Evolutionary conservation across 192 early-diverging fungal species (phyloP).

Genomic region (Coemansia sp.): DNA sequence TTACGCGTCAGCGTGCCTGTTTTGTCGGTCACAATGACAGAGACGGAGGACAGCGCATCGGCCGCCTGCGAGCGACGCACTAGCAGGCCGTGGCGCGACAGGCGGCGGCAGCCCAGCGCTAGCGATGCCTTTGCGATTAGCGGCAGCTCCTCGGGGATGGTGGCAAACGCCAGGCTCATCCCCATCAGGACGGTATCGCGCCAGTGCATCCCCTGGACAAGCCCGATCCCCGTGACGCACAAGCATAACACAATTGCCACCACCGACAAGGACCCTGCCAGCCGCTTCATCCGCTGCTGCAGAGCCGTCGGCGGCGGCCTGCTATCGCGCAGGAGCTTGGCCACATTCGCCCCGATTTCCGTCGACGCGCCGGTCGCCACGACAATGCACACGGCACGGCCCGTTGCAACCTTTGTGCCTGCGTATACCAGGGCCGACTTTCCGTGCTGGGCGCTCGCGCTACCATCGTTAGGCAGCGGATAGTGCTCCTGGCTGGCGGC

Average conservation of each 20-base stretch:
- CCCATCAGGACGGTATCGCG: constrained; percentile 27
- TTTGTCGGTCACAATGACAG: constrained; percentile 65
- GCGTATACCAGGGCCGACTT: constrained; percentile 22
- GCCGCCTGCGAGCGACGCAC: constrained; percentile 60
- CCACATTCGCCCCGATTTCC: constrained; percentile 10
- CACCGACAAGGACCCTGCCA: constrained; percentile 16
- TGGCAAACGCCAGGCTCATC: constrained; percentile 40
- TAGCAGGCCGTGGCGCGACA: constrained; percentile 50
- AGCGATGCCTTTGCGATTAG: constrained; percentile 40
- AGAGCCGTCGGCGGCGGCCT: constrained; percentile 9
- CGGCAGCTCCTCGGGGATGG: constrained; percentile 47
- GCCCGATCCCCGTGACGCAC: constrained; percentile 10
- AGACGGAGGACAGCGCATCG: constrained; percentile 59
- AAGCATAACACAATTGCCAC: constrained; percentile 11
- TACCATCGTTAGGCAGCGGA: background rate
- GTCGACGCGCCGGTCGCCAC: constrained; percentile 27
- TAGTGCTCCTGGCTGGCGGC: background rate
- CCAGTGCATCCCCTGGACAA: constrained; percentile 25
- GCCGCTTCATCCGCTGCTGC: constrained; percentile 18
- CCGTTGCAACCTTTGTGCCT: constrained; percentile 26
- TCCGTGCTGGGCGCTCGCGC: background rate
- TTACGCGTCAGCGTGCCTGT: constrained; percentile 67
- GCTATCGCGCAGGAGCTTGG: constrained; percentile 1
- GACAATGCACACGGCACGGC: constrained; percentile 26
- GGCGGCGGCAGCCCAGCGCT: constrained; percentile 15